Evolutionary conservation across 257 asterid genomes (phyloP).

Genomic region (Solanum lignicaule): DNA sequence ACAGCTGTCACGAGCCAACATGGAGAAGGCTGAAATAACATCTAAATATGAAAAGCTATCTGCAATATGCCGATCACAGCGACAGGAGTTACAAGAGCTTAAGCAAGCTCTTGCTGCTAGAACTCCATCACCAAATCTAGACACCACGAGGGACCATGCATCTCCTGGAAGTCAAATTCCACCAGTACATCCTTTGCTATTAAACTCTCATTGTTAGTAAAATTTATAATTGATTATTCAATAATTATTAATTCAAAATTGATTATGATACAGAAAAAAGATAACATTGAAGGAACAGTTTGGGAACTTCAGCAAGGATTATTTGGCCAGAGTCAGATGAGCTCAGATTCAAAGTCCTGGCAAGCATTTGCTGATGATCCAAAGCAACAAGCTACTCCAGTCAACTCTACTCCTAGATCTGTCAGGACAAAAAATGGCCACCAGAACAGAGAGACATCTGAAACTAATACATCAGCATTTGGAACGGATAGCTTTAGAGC

Average conservation of each 20-base stretch:
- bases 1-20: constrained; percentile 47
- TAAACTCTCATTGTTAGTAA: background rate
- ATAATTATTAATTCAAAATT: background rate
- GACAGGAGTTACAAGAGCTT: constrained; percentile 91
- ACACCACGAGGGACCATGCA: constrained; percentile 29
- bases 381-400: constrained; percentile 24
- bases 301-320: constrained; percentile 72
- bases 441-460: constrained; percentile 33
- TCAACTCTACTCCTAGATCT: constrained; percentile 36
- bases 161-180: constrained; percentile 42
- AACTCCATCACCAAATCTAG: constrained; percentile 55
- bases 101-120: constrained; percentile 61
- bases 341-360: constrained; percentile 67
- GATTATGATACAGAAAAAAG: constrained; percentile 25
- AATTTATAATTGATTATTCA: background rate
- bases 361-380: constrained; percentile 63
- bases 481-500: constrained; percentile 72
- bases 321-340: constrained; percentile 37
- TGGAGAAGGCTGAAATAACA: constrained; percentile 73
- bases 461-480: constrained; percentile 52
- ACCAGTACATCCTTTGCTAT: constrained; percentile 22
- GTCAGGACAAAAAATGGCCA: constrained; percentile 61
- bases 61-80: constrained; percentile 84
- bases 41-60: constrained; percentile 84
- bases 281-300: constrained; percentile 65